Evolutionary conservation across 2,329 filamentous ascomycete species (phyloP), one percentile per base, ranked within the genome.

Genomic region (Emergomyces africanus): DNA sequence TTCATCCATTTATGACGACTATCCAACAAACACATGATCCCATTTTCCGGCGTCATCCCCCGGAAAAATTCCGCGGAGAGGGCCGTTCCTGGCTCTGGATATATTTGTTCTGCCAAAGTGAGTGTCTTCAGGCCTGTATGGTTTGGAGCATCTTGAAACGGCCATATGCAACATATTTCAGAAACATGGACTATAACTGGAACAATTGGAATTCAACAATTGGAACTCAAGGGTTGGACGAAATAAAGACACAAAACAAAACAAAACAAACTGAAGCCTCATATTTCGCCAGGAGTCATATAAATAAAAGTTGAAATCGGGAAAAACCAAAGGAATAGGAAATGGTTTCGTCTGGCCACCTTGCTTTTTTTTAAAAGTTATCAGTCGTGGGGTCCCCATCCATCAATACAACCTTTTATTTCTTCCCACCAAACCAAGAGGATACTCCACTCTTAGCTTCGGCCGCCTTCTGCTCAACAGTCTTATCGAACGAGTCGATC

Each of bases 361-460:
- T 33, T 51, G n/a, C 50, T 14, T 33, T 23, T 33, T 23, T 37
- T 14, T 2, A 39, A 37, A 3, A n/a, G 23, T 35, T 37, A 15
- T 23, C n/a, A 54, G 39, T 25, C 18, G 33, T 23, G 30, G 12
- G 33, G 5, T 54, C 33, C 18, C 25, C 25, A 42, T 44, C 15
- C 15, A 23, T 18, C 9, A 25, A 14, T 33, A 12, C 18, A 10
- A 12, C 39, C 35, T 3, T 15, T 60, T 59, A 63, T 59, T 64
- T 64, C 60, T 63, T 64, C 33, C 70, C 77, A 57, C 90, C 86
- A 69, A 96, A 95, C 91, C 90, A 96, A 71, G 87, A 83, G 48
- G 87, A 88, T 67, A 95, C 74, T 64, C 87, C 87, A 67, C 84
- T 83, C 84, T 96, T 96, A 50, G 90, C 88, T 78, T 96, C 87